Conservation (phyloP, 2,329 filamentous ascomycete genomes). For the Penicillium aurantiogriseum region DNA sequence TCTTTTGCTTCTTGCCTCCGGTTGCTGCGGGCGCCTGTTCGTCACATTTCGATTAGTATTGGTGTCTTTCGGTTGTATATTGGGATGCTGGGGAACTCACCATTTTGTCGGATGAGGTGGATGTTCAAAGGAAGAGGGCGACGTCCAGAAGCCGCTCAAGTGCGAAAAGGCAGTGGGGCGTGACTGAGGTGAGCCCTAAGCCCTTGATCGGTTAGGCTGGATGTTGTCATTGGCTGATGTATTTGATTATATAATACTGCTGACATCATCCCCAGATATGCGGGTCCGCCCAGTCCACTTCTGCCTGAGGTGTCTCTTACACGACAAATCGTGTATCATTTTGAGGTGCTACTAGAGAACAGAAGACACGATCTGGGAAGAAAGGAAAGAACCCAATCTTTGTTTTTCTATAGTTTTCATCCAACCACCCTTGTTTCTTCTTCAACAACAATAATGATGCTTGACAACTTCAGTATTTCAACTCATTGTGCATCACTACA, state of each 20-base stretch:
- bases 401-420: not conserved
- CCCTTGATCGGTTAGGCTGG: slow-evolving; percentile 26
- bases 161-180: slow-evolving; percentile 29
- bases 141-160: slow-evolving; percentile 17
- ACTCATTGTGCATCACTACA: not conserved
- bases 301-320: slow-evolving; percentile 2
- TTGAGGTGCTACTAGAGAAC: not conserved
- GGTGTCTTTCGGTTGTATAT: not conserved
- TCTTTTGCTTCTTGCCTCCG: slow-evolving; percentile 55
- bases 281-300: too few relatives aligned
- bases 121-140: slow-evolving; percentile 24
- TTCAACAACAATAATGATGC: not conserved
- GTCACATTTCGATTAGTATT: slow-evolving; percentile 17
- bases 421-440: not conserved
- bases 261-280: not conserved
- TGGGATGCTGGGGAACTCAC: slow-evolving; percentile 19
- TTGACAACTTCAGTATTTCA: not conserved
- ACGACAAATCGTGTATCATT: not conserved
- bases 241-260: not conserved
- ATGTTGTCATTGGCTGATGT: slow-evolving; percentile 11
- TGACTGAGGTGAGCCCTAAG: slow-evolving; percentile 29
- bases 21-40: slow-evolving; percentile 48
- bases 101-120: slow-evolving; percentile 29
- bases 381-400: not conserved
- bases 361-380: not conserved